Evolutionary conservation across 176 grass and related monocot genomes (phyloP).

Genomic region (Luzula sylvatica): DNA sequence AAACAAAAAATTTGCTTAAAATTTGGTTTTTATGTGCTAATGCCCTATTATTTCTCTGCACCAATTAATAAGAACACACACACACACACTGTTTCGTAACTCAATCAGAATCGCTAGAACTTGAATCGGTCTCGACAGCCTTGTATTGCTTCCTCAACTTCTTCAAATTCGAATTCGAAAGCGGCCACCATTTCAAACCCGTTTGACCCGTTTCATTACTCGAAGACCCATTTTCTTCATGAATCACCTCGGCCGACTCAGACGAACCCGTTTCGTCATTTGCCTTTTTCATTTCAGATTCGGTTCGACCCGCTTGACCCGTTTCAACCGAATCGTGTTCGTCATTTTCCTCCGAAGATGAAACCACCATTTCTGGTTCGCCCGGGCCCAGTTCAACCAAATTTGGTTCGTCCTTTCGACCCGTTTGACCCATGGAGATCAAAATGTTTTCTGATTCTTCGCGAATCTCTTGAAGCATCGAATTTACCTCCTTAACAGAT

Average conservation of each 20-base stretch:
- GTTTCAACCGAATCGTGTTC: no score
- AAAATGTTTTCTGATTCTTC: slow-evolving; percentile 7
- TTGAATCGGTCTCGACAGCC: slow-evolving; percentile 2
- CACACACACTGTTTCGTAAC: not conserved
- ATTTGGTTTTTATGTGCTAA: not conserved
- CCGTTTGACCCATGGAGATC: no score
- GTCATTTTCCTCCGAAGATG: no score
- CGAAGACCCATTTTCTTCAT: not conserved
- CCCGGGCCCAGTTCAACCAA: not conserved
- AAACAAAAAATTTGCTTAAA: not conserved
- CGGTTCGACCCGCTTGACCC: no score
- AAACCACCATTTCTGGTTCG: no score
- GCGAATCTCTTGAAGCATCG: slow-evolving; percentile 7
- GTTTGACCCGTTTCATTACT: no score
- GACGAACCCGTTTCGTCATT: not conserved
- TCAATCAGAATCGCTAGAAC: slow-evolving; percentile 7
- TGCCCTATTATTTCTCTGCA: not conserved
- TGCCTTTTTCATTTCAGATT: not conserved
- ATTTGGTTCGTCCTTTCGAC: slow-evolving; percentile 2
- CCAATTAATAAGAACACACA: not conserved
- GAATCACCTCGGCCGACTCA: not conserved
- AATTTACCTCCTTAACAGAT: slow-evolving; percentile 20
- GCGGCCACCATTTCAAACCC: not conserved
- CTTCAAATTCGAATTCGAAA: slow-evolving; percentile 8
- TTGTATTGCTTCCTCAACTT: slow-evolving; percentile 18